These are phyloP conservation scores for Plasmopara halstedii DNA, from an alignment of 352 stramenopile genomes.

Conservation along the genomic window DNA sequence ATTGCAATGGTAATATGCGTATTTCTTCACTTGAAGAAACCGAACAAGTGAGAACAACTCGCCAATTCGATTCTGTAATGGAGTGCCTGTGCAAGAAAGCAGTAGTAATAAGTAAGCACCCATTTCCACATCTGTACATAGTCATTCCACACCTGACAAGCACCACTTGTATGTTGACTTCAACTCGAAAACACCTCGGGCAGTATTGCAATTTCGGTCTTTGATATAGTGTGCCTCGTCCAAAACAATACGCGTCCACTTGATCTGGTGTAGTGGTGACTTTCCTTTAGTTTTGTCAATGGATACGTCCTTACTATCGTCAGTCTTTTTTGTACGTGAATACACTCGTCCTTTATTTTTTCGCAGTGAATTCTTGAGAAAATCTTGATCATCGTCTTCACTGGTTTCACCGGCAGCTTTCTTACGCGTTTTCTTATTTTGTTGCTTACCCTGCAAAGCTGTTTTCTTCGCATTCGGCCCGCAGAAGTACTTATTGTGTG, in stretches of 20 bases:
- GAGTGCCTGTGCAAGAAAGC: conserved; percentile 47
- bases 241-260: conserved; percentile 96
- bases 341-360: conserved; percentile 28
- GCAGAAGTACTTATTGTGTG: conserved; percentile 98
- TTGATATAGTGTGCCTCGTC: conserved; percentile 97
- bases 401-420: conserved; percentile 58
- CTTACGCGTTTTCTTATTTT: conserved; percentile 58
- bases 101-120: background rate
- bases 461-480: conserved; percentile 93
- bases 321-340: conserved; percentile 25
- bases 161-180: conserved; percentile 97
- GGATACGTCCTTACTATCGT: conserved; percentile 18
- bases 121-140: background rate
- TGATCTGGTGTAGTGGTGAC: conserved; percentile 89
- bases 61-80: conserved; percentile 92
- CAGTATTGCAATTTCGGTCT: conserved; percentile 89
- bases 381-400: conserved; percentile 50
- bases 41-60: conserved; percentile 96
- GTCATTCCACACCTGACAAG: conserved; percentile 83
- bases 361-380: conserved; percentile 43
- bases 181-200: conserved; percentile 95
- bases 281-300: conserved; percentile 33
- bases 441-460: conserved; percentile 82
- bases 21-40: conserved; percentile 96
- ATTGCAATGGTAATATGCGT: conserved; percentile 97